Conservation (phyloP, 2,329 filamentous ascomycete genomes). For the Beauveria bassiana region DNA sequence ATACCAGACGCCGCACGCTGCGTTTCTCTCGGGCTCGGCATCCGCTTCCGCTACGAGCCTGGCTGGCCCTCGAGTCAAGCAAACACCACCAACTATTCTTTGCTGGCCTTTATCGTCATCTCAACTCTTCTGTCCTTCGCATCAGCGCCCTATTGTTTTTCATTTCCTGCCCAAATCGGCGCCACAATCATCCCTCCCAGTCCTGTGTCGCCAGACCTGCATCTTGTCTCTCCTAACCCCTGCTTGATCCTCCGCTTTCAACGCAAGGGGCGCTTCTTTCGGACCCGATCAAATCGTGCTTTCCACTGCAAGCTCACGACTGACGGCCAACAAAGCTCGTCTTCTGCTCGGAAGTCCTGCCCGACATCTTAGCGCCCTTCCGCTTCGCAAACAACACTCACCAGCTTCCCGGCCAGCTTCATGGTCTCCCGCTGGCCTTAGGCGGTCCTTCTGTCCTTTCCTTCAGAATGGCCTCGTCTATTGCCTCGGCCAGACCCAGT, state of each 20-base stretch:
- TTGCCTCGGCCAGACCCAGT: conserved; percentile 34
- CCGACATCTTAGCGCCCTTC: not conserved
- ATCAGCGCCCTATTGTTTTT: not conserved
- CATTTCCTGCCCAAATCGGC: not conserved
- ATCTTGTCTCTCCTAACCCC: conserved; percentile 9
- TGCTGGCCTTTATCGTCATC: not conserved
- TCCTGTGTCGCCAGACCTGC: not conserved
- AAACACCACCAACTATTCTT: not conserved
- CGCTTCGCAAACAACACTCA: not conserved
- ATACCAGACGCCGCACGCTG: not conserved
- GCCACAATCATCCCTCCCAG: not conserved
- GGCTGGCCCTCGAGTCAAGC: not conserved
- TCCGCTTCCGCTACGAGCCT: not conserved
- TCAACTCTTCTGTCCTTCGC: not conserved
- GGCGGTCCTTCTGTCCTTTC: conserved; percentile 7
- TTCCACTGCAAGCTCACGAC: not conserved
- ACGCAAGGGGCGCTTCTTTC: conserved; percentile 7
- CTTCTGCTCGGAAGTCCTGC: not conserved
- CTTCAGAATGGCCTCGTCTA: conserved; percentile 35
- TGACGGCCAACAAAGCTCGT: not conserved
- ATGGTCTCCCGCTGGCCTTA: conserved; percentile 11
- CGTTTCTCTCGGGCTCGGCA: not conserved
- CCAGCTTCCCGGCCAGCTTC: conserved; percentile 4
- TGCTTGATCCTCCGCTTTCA: conserved; percentile 8
- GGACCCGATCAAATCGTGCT: not conserved